phyloP scores from a whole-genome alignment of 192 early-diverging fungal species.

The Fimicolochytrium jonesii region DNA sequence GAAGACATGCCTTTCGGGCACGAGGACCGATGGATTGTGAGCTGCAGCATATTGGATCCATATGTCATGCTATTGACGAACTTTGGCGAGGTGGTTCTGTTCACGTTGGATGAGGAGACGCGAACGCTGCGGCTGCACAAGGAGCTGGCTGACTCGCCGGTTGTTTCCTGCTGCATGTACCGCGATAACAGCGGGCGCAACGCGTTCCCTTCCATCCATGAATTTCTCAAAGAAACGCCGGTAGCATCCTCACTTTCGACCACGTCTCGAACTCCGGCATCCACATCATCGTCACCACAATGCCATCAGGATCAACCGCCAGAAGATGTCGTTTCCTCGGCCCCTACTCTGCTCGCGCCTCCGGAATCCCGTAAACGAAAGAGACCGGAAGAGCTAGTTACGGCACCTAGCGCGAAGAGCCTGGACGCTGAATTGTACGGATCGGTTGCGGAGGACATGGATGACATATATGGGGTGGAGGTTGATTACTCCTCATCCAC shows the following conservation, averaged over 20 bases:
- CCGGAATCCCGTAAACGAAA: not conserved
- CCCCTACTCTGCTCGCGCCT: not conserved
- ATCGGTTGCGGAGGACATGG: slow-evolving; percentile 42
- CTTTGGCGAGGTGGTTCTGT: slow-evolving; percentile 56
- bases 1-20: slow-evolving; percentile 48
- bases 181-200: slow-evolving; percentile 40
- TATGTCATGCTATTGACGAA: slow-evolving; percentile 71
- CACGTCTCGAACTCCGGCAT: too few species aligned
- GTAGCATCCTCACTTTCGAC: not conserved
- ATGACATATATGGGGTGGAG: slow-evolving; percentile 43
- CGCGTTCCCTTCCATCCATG: slow-evolving; percentile 12
- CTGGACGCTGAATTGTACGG: slow-evolving; percentile 36
- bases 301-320: too few species aligned
- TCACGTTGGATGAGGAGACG: slow-evolving; percentile 53
- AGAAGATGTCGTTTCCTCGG: not conserved
- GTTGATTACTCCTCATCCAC: too few species aligned
- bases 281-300: too few species aligned
- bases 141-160: slow-evolving; percentile 31
- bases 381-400: not conserved
- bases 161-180: slow-evolving; percentile 45
- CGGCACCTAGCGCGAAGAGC: too few species aligned
- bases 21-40: slow-evolving; percentile 52
- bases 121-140: slow-evolving; percentile 17
- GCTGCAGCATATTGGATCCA: slow-evolving; percentile 73
- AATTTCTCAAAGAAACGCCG: not conserved